These are phyloP conservation scores for Abelmoschus esculentus DNA, from an alignment of 345 rosid species.

Conservation along the genomic window DNA sequence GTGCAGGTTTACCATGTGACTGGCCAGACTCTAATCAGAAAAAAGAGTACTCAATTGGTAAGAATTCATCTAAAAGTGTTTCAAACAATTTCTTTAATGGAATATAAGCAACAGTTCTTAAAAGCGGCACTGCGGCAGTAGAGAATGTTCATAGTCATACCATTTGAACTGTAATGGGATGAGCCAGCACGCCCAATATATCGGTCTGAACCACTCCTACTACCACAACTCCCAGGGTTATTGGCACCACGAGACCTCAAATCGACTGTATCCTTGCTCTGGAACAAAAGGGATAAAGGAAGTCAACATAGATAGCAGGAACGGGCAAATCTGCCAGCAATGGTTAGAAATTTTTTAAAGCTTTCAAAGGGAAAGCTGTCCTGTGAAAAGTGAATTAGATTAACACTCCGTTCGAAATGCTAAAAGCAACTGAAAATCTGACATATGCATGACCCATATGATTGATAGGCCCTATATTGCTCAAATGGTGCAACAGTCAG, in stretches of 20 bases:
- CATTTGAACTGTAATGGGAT: conserved; percentile 36
- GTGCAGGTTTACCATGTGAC: conserved; percentile 47
- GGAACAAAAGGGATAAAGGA: conserved; percentile 21
- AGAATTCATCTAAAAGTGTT: conserved; percentile 1
- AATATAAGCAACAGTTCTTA: background rate
- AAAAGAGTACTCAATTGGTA: background rate
- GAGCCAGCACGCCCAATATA: conserved; percentile 54
- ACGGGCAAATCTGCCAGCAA: background rate
- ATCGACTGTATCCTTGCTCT: conserved; percentile 72
- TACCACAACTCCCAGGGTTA: conserved; percentile 50
- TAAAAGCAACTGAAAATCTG: background rate
- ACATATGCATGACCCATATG: background rate
- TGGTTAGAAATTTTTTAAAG: background rate
- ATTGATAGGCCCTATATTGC: background rate
- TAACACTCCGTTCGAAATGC: background rate
- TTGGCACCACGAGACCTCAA: conserved; percentile 55
- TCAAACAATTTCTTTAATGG: background rate
- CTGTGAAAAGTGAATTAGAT: background rate
- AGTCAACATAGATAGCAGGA: conserved; percentile 5
- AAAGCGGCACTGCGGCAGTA: background rate
- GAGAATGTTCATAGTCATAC: conserved; percentile 30
- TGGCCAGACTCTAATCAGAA: conserved; percentile 51
- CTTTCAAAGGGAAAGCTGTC: background rate
- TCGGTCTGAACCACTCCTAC: conserved; percentile 69
- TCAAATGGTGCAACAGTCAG: background rate